These are phyloP conservation scores for Rosa chinensis DNA, from an alignment of 306 rosid species.

Conservation along the genomic window DNA sequence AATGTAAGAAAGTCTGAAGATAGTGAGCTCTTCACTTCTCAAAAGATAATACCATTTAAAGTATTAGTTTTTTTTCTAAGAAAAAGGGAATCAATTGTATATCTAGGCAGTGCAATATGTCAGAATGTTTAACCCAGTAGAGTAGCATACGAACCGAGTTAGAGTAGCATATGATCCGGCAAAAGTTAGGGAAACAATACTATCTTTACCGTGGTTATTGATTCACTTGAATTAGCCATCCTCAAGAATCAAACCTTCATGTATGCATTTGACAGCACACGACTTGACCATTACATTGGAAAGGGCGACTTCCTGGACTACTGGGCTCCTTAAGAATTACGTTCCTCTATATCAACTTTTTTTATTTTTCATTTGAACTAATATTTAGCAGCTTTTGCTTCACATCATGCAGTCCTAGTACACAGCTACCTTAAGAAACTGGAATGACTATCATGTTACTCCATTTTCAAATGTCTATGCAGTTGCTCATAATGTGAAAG, in stretches of 20 bases:
- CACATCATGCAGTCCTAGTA: neutral
- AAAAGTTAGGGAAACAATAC: neutral
- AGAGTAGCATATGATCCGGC: neutral
- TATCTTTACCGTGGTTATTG: neutral
- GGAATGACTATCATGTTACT: neutral
- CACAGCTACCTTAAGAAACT: neutral
- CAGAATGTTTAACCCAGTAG: neutral
- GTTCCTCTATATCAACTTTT: neutral
- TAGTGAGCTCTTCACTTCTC: neutral
- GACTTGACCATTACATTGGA: neutral
- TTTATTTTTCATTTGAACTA: neutral
- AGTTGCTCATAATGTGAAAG: neutral
- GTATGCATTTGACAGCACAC: neutral
- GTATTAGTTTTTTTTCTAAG: neutral
- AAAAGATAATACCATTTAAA: neutral
- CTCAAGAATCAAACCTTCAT: neutral
- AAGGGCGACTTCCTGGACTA: neutral
- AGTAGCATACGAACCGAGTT: neutral
- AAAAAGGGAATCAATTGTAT: slow-evolving; percentile 8
- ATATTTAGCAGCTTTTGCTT: neutral
- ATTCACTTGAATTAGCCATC: slow-evolving; percentile 2
- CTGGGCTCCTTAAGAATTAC: neutral
- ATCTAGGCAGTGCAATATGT: neutral
- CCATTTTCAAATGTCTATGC: neutral
- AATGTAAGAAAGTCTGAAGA: slow-evolving; percentile 9